Evolutionary conservation across 23 red algal species (phyloP), one percentile per base, ranked within the genome.

Genomic region (Chondrus crispus): DNA sequence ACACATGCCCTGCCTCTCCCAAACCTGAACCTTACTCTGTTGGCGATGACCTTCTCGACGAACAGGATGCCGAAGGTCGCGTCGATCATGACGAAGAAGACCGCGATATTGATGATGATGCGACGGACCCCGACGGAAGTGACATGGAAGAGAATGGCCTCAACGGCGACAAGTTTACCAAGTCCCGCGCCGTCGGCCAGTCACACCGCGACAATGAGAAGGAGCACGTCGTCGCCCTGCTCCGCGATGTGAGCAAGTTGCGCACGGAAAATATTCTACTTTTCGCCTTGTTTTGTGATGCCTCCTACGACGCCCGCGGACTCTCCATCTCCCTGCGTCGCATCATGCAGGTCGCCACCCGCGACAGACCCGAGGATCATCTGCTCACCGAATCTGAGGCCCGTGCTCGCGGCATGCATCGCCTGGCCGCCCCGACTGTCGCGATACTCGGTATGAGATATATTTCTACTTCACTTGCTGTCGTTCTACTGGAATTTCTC

Each of bases 151-250:
- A n/a, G n/a, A n/a, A n/a, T n/a, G n/a, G n/a, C n/a, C n/a, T n/a
- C n/a, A n/a, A n/a, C n/a, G n/a, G n/a, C 8, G 71, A 77, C 44
- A 77, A 77, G 26, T 77, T 90, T 10, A 72, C 87, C 43, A 80
- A 80, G 29, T 90, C 87, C 16, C 70, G 87, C 14, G 87, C 87
- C 49, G 72, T 72, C 49, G 87, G 87, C 26, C 87, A 90, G 42
- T 75, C 47, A n/a, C 72, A 90, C 19, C 87, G 87, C 35, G 87
- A 90, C 60, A 90, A 90, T 26, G 87, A 90, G 55, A 64, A 62
- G 9, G 64, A 81, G 35, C 87, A 80, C 41, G 62, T 90, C 54
- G 41, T 66, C 16, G 64, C 64, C 37, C 44, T 90, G 24, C 48
- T 81, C 49, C 47, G 26, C 10, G 87, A 64, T 50, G 53, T 90